Conservation (phyloP, 805 yeast species). For the Cyberlindnera euphorbiiphila region DNA sequence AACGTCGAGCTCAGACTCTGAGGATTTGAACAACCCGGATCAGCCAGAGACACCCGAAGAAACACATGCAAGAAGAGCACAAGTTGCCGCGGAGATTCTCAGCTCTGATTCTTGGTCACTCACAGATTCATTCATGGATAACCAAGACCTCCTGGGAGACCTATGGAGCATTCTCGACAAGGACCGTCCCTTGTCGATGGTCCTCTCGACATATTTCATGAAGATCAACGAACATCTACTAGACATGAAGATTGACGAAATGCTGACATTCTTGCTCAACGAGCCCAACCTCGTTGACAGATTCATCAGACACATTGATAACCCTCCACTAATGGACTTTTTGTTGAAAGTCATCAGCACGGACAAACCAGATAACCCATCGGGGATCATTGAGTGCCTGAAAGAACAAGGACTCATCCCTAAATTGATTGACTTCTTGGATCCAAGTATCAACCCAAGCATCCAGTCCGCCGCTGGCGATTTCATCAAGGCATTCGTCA, state of each 20-base stretch:
- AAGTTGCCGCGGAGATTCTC: conserved; percentile 81
- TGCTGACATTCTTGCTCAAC: conserved; percentile 63
- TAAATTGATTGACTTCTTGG: conserved; percentile 63
- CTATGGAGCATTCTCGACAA: conserved; percentile 80
- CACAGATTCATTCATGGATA: conserved; percentile 84
- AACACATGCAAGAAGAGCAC: conserved; percentile 44
- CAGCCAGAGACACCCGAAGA: conserved; percentile 36
- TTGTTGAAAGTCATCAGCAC: conserved; percentile 85
- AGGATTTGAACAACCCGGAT: conserved; percentile 23
- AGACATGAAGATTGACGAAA: conserved; percentile 83
- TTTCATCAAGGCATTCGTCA: conserved; percentile 87
- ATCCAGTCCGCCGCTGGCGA: conserved; percentile 94
- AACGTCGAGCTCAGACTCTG: conserved; percentile 31
- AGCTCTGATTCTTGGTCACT: conserved; percentile 93
- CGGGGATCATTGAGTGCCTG: conserved; percentile 77
- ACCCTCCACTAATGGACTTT: conserved; percentile 93
- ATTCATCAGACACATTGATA: conserved; percentile 81
- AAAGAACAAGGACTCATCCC: conserved; percentile 72
- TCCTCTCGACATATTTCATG: conserved; percentile 83
- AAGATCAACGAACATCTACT: conserved; percentile 85
- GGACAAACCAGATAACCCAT: conserved; percentile 84
- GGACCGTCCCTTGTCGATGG: conserved; percentile 63
- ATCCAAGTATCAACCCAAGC: conserved; percentile 62
- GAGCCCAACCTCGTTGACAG: conserved; percentile 72
- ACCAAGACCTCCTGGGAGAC: conserved; percentile 55